Conservation (phyloP, 2,329 filamentous ascomycete genomes). For the Cordyceps fumosorosea region DNA sequence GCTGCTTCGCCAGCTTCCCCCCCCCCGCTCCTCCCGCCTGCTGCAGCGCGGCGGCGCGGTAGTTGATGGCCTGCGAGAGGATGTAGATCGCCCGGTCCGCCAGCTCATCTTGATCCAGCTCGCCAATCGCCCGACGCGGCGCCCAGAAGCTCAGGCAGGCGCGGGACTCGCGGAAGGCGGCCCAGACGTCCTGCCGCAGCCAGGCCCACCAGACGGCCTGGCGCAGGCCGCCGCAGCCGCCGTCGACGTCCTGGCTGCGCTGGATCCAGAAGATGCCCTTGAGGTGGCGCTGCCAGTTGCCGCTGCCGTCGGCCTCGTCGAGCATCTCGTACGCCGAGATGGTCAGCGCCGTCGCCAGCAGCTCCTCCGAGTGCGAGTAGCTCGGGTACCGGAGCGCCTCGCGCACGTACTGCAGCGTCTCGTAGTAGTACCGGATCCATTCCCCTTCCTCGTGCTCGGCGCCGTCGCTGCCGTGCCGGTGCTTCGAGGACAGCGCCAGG, state of each 20-base stretch:
- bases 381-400: constrained; percentile 48
- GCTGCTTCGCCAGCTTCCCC: constrained; percentile 16
- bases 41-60: constrained; percentile 37
- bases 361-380: constrained; percentile 33
- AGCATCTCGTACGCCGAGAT: constrained; percentile 60
- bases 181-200: constrained; percentile 58
- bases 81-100: constrained; percentile 39
- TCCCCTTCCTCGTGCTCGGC: constrained; percentile 29
- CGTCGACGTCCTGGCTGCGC: constrained; percentile 51
- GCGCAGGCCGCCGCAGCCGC: constrained; percentile 47
- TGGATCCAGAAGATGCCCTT: constrained; percentile 61
- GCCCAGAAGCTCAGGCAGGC: constrained; percentile 51
- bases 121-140: constrained; percentile 38
- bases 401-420: constrained; percentile 53
- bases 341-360: constrained; percentile 50
- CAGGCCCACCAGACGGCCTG: constrained; percentile 58
- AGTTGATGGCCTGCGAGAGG: constrained; percentile 44
- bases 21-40: neutral
- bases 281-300: constrained; percentile 52
- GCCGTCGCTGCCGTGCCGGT: constrained; percentile 19
- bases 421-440: constrained; percentile 44
- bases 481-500: constrained; percentile 46
- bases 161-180: constrained; percentile 50
- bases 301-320: constrained; percentile 38
- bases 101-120: constrained; percentile 44